Evolutionary conservation across 2,329 filamentous ascomycete genomes (phyloP), one percentile per base, ranked within the genome.

Genomic region (Pseudocercospora fijiensis): DNA sequence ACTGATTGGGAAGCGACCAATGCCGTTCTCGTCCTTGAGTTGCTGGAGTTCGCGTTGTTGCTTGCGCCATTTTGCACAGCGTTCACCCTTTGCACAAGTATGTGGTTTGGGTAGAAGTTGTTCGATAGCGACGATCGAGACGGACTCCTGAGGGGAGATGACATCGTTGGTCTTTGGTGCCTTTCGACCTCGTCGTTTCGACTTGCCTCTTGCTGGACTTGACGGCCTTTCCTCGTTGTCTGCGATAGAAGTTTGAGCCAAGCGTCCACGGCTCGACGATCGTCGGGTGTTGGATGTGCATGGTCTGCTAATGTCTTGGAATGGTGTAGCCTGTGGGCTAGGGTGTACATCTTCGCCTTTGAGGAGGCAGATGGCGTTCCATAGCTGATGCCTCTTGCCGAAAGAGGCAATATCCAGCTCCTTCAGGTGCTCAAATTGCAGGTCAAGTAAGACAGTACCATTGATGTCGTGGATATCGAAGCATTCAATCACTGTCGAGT

Each of bases 401-500:
- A 95, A 94, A 1, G 91, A 94, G 64, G 85, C 83, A 61, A 95
- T 94, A 69, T 88, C 88, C 18, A 95, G 83, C 77, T 95, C 91
- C 76, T 89, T 89, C 62, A 95, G 80, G 71, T 95, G 93, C 67
- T 96, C 92, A 70, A 94, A 93, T 74, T 96, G 92, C 49, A 99
- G 81, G n/a, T 94, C 92, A 58, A 96, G 87, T 20, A 98, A 81
- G 61, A 98, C 91, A 4, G 87, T 84, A 13, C 94, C 94, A 26
- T 89, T 92, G 76, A 99, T 97, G 74, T 99, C 94, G 76, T 99
- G 96, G 72, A 90, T 86, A 66, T 93, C 84, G 73, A 99, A 97
- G 70, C 90, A 91, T 72, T 96, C 88, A 10, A 95, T 88, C 57
- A 94, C 84, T 6, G 84, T 80, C 58, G 86, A 80, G 75, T 96